phyloP scores from a whole-genome alignment of 345 rosid genomes.

The Heritiera littoralis region DNA sequence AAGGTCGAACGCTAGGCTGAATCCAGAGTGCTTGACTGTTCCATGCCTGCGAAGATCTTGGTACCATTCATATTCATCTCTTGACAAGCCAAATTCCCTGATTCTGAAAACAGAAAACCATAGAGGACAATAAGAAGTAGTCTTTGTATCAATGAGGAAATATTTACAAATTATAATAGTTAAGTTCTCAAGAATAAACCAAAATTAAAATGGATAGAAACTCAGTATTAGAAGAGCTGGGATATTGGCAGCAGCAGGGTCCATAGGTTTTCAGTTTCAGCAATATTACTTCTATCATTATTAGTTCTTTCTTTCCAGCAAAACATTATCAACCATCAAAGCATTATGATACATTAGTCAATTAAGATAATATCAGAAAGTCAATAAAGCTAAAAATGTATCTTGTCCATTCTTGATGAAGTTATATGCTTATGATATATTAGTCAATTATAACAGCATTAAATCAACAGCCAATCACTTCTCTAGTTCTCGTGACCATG shows the following conservation, averaged over 20 bases:
- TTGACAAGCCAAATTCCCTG: slow-evolving; percentile 43
- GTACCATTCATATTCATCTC: slow-evolving; percentile 77
- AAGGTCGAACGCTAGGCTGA: slow-evolving; percentile 65
- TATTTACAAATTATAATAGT: neutral
- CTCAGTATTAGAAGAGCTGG: neutral
- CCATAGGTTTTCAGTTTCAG: neutral
- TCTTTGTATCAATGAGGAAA: neutral
- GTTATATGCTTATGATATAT: neutral
- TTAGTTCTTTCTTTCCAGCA: neutral
- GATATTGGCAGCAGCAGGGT: neutral
- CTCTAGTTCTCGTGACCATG: neutral
- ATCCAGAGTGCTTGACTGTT: slow-evolving; percentile 74
- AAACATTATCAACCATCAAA: neutral
- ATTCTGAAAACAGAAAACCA: slow-evolving; percentile 46
- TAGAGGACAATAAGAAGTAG: neutral
- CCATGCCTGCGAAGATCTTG: slow-evolving; percentile 80
- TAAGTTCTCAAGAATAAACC: neutral
- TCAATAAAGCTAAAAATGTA: neutral
- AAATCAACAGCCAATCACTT: neutral
- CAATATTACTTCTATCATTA: neutral
- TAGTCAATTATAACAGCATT: neutral
- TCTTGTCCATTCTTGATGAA: neutral
- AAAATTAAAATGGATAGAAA: neutral
- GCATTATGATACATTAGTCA: no score
- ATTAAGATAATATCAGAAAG: neutral